A percentile compares a stretch with the other conserved stretches of the same genome.
Conservation (phyloP, 2,329 filamentous ascomycete species). For the Samsoniella hepiali region DNA sequence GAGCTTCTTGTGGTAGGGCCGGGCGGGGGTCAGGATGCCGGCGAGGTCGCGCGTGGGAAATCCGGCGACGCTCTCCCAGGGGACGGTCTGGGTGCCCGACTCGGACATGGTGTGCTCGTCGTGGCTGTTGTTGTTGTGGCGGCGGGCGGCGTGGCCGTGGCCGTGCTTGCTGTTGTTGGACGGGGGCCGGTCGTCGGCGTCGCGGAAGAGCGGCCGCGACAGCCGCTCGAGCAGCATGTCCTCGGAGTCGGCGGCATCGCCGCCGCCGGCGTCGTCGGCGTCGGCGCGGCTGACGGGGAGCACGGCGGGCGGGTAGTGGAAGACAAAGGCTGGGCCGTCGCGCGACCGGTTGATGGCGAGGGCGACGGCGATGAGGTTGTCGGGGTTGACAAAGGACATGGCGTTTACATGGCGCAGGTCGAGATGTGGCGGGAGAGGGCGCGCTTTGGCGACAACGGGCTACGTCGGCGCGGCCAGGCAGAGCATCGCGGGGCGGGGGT, state of each 20-base stretch:
- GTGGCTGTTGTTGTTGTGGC: conserved; percentile 29
- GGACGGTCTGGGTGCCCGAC: conserved; percentile 55
- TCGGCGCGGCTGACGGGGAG: conserved; percentile 33
- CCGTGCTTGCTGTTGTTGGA: conserved; percentile 46
- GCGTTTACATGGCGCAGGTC: conserved; percentile 2
- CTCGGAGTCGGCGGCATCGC: conserved; percentile 39
- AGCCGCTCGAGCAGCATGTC: conserved; percentile 50
- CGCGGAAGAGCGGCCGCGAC: conserved; percentile 34
- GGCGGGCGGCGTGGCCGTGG: conserved; percentile 21
- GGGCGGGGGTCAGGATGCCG: conserved; percentile 72
- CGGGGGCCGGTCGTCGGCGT: conserved; percentile 35
- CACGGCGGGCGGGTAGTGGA: conserved; percentile 75
- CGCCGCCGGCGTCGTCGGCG: conserved; percentile 32
- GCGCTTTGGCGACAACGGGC: background rate
- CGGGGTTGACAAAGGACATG: conserved; percentile 51
- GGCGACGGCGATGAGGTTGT: conserved; percentile 66
- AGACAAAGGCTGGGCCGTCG: conserved; percentile 78
- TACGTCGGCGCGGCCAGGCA: background rate
- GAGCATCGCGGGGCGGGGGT: background rate
- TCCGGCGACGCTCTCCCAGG: conserved; percentile 71
- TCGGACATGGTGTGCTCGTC: conserved; percentile 56
- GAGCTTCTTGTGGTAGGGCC: conserved; percentile 73
- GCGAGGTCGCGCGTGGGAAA: conserved; percentile 75
- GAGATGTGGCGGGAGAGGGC: background rate
- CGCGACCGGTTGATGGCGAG: conserved; percentile 72